Base-by-base conservation (phyloP, 1,284 basidiomycete genomes). In the Anthracocystis walkeri region DNA sequence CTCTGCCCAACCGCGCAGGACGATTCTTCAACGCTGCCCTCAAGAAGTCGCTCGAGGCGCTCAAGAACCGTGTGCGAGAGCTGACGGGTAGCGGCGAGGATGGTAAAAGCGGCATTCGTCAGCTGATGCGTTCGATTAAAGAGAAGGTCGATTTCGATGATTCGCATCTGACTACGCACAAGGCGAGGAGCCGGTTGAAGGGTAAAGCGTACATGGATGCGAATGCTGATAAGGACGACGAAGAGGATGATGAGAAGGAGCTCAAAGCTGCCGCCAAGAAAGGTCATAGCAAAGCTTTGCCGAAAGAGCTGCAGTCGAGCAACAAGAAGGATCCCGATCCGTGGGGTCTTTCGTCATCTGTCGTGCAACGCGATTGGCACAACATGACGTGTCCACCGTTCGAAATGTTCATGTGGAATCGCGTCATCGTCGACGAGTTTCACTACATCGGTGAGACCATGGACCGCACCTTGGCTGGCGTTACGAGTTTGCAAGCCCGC, bases 351-450 rank as follows among this genome's bases (percentile, higher is more conserved):
- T 88, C 88, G 40, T 89, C 89, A 4, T 86, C 87, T 7, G 85
- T 87, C 0, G 92, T 93, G 4, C 88, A 89, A 79, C 88, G 88
- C 58, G 90, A 96, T 79, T 95, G 91, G 91, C 91, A 88, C 25
- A 87, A 90, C 78, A 92, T 95, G 90, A 89, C 90, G 50, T 89
- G 90, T 0, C 94, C 94, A 0, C 91, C 94, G 14, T 87, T 97
- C 55, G 93, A 96, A 85, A 92, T 95, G 89, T 97, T 97, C 69
- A 73, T 79, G 79, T 85, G 72, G 77, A 88, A 92, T 7, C 91
- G 95, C 3, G 90, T 93, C 52, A 92, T 97, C 55, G 91, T 97
- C 50, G 95, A 97, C 86, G 95, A 97, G 85, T 97, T 96, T 85
- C 96, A 95, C 1, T 97, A 97, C 83, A 88, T 96, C 16, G 90